Percentiles rank a stretch among this genome's conserved stretches.
Evolutionary conservation across 805 yeast genomes (phyloP).

Genomic region (Yarrowia keelungensis): DNA sequence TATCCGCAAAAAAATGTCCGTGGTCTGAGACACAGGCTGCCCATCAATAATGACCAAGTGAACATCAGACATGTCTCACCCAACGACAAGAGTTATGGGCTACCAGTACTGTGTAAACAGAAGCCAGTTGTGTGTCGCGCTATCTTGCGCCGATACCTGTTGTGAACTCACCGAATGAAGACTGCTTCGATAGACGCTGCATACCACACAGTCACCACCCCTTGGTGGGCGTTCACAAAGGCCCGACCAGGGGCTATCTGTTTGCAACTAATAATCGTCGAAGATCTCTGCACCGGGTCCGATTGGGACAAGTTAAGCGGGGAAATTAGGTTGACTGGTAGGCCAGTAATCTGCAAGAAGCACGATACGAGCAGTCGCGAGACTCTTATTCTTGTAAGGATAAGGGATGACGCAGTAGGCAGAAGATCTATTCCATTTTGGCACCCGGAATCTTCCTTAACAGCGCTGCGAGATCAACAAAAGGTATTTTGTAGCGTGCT

Average conservation of each 20-base stretch:
- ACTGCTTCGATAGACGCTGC: too few species aligned
- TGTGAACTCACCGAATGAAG: too few species aligned
- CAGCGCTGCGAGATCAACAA: too few species aligned
- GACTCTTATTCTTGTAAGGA: neutral
- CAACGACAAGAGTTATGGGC: neutral
- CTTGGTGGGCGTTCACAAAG: too few species aligned
- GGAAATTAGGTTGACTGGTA: constrained; percentile 3
- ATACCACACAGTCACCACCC: too few species aligned
- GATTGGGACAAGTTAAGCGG: constrained; percentile 33
- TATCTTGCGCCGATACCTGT: too few species aligned
- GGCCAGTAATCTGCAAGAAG: constrained; percentile 1
- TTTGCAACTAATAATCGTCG: neutral
- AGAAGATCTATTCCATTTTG: too few species aligned
- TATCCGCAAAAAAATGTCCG: constrained; percentile 6
- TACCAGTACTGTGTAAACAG: too few species aligned
- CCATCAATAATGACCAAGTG: constrained; percentile 12
- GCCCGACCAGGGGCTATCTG: neutral
- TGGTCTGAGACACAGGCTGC: constrained; percentile 29
- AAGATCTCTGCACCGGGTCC: constrained; percentile 16
- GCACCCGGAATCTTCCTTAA: too few species aligned
- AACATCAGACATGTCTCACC: constrained; percentile 30
- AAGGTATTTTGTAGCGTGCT: too few species aligned
- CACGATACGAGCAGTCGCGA: constrained; percentile 3
- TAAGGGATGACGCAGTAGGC: too few species aligned
- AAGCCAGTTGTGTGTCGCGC: too few species aligned